These are phyloP conservation scores for Gracilaria domingensis DNA, from an alignment of 23 red algal species.

Conservation along the genomic window DNA sequence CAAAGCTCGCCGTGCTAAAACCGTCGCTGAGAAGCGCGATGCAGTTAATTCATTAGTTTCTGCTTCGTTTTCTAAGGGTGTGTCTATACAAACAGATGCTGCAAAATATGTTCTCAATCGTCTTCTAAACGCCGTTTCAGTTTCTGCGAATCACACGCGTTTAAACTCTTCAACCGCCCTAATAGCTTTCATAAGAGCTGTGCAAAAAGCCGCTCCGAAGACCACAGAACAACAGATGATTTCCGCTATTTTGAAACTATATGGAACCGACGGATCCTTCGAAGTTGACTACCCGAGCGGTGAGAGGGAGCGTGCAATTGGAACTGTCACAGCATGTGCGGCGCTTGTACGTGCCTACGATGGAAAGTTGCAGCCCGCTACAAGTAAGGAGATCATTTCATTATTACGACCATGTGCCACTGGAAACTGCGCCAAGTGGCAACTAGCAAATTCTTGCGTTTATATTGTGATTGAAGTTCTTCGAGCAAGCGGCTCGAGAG, in stretches of 20 bases:
- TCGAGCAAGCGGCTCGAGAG: background rate
- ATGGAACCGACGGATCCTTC: slow-evolving; percentile 44
- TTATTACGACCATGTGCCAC: background rate
- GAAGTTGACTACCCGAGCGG: slow-evolving; percentile 21
- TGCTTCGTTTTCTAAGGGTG: background rate
- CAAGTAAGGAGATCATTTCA: slow-evolving; percentile 10
- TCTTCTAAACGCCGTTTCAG: slow-evolving; percentile 62
- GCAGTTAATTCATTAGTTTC: slow-evolving; percentile 1
- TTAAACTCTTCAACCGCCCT: slow-evolving; percentile 45
- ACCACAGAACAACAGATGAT: slow-evolving; percentile 1
- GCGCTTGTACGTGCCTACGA: slow-evolving; percentile 38
- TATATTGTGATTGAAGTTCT: slow-evolving; percentile 33
- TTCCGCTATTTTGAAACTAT: background rate
- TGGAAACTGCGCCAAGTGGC: slow-evolving; percentile 43
- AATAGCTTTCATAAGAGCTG: slow-evolving; percentile 11
- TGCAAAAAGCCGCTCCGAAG: background rate
- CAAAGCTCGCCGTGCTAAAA: background rate
- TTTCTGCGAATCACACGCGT: slow-evolving; percentile 29
- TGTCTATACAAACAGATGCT: background rate
- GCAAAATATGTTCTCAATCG: slow-evolving; percentile 45
- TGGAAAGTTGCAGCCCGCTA: background rate
- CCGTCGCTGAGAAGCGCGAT: background rate
- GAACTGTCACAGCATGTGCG: slow-evolving; percentile 35
- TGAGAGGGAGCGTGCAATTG: slow-evolving; percentile 57
- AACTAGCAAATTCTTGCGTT: slow-evolving; percentile 30